Base-by-base conservation (phyloP, 192 early-diverging fungal species). In the Gigaspora rosea region DNA sequence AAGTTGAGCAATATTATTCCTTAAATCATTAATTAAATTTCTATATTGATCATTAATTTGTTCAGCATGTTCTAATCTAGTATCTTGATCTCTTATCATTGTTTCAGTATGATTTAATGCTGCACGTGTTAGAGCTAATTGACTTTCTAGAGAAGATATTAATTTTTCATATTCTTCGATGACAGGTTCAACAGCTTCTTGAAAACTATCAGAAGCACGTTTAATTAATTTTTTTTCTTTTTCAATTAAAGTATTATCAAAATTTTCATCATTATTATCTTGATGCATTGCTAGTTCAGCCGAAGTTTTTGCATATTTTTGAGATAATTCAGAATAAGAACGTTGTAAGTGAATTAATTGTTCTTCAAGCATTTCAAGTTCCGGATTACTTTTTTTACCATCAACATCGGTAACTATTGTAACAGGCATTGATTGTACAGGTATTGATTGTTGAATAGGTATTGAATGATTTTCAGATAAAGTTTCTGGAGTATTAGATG, bases 91-190 rank as follows among this genome's bases (percentile, higher is more conserved):
- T 27, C 85, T 76, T 50, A 89, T 78, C 33, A 86, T 82, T 41
- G 82, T 71, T 33, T 86, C 84, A 51, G 89, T 85, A 13, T 86
- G 90, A 36, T 85, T 88, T 47, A 93, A 49, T 1, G 88, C 84
- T 16, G 89, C 90, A 20, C 82, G 84, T 1, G 87, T 80, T 64
- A 87, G 75, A 22, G 81, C 82, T 46, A 93, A 77, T 65, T 92
- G 86, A 10, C 78, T 84, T 69, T 93, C 91, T 16, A 93, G 77
- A 9, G 79, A 79, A 6, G 88, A 87, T 33, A 91, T 85, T 71
- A 83, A 86, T 64, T 85, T 86, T 76, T 91, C 90, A 79, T 92
- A 91, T 64, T 92, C 92, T 71, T 92, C 59, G 6, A 61, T 61
- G 2, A 61, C 59, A 15, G 90, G 84, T 83, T 89, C 82, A 68